Percentiles rank a stretch among this genome's conserved stretches.
Evolutionary conservation across 495 filamentous ascomycete species (phyloP).

Genomic region (Penicillium taxi): DNA sequence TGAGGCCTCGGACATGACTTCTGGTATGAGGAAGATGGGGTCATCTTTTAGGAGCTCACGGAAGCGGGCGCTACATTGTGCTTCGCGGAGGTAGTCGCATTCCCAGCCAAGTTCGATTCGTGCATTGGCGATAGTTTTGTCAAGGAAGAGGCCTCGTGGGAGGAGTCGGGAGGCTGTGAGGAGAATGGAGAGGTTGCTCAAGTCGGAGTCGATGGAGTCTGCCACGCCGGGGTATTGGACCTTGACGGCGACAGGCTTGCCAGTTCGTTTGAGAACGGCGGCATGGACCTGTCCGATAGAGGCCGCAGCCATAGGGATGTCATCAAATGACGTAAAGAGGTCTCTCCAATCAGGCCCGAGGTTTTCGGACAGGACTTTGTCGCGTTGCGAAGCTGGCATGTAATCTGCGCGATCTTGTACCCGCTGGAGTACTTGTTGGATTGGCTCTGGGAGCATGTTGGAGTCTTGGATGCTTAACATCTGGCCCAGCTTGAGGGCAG

Average conservation of each 20-base stretch:
- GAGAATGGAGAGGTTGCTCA: conserved; percentile 84
- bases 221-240: conserved; percentile 98
- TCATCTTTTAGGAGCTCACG: conserved; percentile 62
- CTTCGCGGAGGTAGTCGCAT: conserved; percentile 90
- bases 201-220: conserved; percentile 87
- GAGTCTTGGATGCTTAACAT: conserved; percentile 97
- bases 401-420: conserved; percentile 97
- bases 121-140: conserved; percentile 98
- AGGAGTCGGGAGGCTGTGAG: conserved; percentile 83
- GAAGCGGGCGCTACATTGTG: conserved; percentile 68
- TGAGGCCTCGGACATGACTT: conserved; percentile 68
- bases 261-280: conserved; percentile 67
- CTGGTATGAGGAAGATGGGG: conserved; percentile 69
- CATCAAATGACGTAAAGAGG: conserved; percentile 75
- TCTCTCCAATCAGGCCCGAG: conserved; percentile 81
- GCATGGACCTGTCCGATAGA: conserved; percentile 96
- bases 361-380: conserved; percentile 69
- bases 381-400: conserved; percentile 88
- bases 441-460: conserved; percentile 84
- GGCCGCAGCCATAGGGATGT: conserved; percentile 90
- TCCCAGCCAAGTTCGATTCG: conserved; percentile 90
- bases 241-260: conserved; percentile 80
- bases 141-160: conserved; percentile 84
- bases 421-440: conserved; percentile 80
- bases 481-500: conserved; percentile 95